These are phyloP conservation scores for Lachnellula subtilissima DNA, from an alignment of 2,329 filamentous ascomycete genomes.

Conservation along the genomic window DNA sequence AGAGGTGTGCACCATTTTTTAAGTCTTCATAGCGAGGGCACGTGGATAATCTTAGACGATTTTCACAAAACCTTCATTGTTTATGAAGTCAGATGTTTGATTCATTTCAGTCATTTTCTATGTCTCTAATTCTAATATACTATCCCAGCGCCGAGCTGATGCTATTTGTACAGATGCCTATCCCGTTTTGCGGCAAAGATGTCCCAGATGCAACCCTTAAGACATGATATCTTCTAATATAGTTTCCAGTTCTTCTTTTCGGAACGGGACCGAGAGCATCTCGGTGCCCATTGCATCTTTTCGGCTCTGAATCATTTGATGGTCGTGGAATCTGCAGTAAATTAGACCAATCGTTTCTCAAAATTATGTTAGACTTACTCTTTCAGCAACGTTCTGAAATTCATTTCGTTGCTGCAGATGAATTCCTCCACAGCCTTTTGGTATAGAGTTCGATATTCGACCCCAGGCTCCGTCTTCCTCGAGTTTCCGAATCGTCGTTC, in stretches of 20 bases:
- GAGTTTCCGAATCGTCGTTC: slow-evolving; percentile 26
- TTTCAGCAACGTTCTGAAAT: slow-evolving; percentile 87
- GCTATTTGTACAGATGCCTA: slow-evolving; percentile 4
- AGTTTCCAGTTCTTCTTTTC: slow-evolving; percentile 80
- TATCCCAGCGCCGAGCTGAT: slow-evolving; percentile 10
- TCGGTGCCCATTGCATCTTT: slow-evolving; percentile 85
- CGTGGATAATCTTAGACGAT: too few species aligned
- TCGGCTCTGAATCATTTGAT: slow-evolving; percentile 90
- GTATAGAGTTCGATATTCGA: slow-evolving; percentile 89
- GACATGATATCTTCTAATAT: slow-evolving; percentile 70
- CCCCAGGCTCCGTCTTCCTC: slow-evolving; percentile 46
- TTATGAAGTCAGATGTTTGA: neutral
- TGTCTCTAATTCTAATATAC: neutral
- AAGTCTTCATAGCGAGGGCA: too few species aligned
- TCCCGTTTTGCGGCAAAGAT: neutral
- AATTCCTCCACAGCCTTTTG: slow-evolving; percentile 96
- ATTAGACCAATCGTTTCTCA: slow-evolving; percentile 24
- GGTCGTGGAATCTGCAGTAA: slow-evolving; percentile 75
- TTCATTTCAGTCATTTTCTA: neutral
- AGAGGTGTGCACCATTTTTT: too few species aligned
- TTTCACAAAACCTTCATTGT: too few species aligned
- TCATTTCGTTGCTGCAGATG: slow-evolving; percentile 94
- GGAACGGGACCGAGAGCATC: slow-evolving; percentile 77
- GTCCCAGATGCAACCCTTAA: neutral
- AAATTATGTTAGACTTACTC: slow-evolving; percentile 54